Conservation (phyloP, 768 basidiomycete genomes). For the Hydnomerulius pinastri region DNA sequence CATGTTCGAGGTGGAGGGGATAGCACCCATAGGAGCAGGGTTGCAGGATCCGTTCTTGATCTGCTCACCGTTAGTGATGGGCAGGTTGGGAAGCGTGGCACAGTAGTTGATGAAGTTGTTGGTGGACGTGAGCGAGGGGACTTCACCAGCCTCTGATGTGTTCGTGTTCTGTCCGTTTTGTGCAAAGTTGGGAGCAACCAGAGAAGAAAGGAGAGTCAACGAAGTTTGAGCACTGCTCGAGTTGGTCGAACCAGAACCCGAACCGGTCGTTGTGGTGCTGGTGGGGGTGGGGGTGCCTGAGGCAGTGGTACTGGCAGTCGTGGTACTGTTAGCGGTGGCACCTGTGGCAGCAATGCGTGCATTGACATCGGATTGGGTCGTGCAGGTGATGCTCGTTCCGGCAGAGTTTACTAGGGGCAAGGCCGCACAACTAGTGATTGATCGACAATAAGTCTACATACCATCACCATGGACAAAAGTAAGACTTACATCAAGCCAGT, state of each 20-base stretch:
- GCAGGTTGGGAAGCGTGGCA: slow-evolving; percentile 43
- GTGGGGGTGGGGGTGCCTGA: slow-evolving; percentile 18
- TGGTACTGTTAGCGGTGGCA: slow-evolving; percentile 21
- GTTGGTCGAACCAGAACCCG: slow-evolving; percentile 18
- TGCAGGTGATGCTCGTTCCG: slow-evolving; percentile 56
- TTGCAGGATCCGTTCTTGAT: slow-evolving; percentile 57
- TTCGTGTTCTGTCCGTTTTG: slow-evolving; percentile 45
- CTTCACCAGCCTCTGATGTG: slow-evolving; percentile 43
- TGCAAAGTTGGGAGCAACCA: slow-evolving; percentile 58
- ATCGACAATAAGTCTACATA: neutral
- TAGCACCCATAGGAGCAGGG: slow-evolving; percentile 60
- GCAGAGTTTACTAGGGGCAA: slow-evolving; percentile 51
- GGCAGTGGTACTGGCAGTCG: slow-evolving; percentile 16
- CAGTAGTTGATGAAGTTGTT: slow-evolving; percentile 82
- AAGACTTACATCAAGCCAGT: slow-evolving; percentile 20
- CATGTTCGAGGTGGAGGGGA: slow-evolving; percentile 50
- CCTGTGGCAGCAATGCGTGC: slow-evolving; percentile 46
- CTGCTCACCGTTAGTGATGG: slow-evolving; percentile 65
- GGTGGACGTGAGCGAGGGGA: slow-evolving; percentile 57
- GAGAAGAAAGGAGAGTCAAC: slow-evolving; percentile 43
- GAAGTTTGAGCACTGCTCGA: slow-evolving; percentile 24
- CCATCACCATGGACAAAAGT: neutral
- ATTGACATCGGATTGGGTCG: slow-evolving; percentile 46
- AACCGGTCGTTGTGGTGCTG: neutral
- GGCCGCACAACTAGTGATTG: slow-evolving; percentile 32